Evolutionary conservation across 2,329 filamentous ascomycete species (phyloP), one percentile per base, ranked within the genome.

Genomic region (Fusarium avenaceum): DNA sequence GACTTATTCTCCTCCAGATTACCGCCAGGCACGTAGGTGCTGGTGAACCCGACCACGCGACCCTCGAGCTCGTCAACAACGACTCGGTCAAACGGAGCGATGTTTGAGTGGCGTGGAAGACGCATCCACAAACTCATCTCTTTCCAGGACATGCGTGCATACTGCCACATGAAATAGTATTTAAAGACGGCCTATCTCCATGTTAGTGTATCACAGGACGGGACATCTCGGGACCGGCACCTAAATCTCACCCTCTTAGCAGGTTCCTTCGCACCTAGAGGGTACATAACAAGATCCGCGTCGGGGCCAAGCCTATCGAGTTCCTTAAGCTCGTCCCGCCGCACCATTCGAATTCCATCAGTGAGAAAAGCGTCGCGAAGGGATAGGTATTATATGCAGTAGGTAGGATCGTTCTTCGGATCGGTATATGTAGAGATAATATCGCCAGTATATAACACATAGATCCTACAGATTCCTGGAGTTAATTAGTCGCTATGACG

Each of bases 41-140:
- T 76, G 4, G 78, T 80, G 38, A 81, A 82, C 9, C 79, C 79
- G 28, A 80, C 72, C 0, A 80, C 68, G 1, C 63, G 56, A 17
- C 74, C 74, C 9, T 76, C 66, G 1, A 79, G 26, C 30, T 73
- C 70, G 22, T 80, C 76, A 9, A 80, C 10, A 9, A 80, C 76
- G 4, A 80, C 57, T 1, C 57, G 42, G 57, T 79, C 76, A 35
- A 80, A 75, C 0, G 72, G 70, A 3, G 79, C 71, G 7, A 81
- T 76, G 33, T 80, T 76, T 30, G 75, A 74, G 49, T 80, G 77
- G 11, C 8, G 49, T 2, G 79, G 78, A 0, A 81, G 76, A 30
- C 73, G 74, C 70, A 77, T 75, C 63, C 71, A 72, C 7, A 77
- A 19, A 22, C 79, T 75, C 58, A 76, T 65, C 57, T 81, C 79